These are phyloP conservation scores for Aspergillus olivimuriae DNA, from an alignment of 495 filamentous ascomycete species.

Conservation along the genomic window DNA sequence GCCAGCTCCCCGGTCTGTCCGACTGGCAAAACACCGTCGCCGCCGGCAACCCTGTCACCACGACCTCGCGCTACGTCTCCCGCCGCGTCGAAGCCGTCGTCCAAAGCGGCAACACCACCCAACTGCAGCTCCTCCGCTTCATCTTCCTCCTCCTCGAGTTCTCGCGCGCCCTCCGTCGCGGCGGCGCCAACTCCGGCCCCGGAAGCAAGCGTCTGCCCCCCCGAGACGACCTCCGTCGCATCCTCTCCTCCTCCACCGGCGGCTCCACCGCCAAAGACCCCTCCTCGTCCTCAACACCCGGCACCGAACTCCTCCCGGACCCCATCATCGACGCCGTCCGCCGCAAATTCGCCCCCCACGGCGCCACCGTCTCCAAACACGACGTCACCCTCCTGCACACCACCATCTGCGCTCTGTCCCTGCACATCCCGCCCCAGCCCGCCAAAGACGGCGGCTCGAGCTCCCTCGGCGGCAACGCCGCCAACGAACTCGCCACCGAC, in stretches of 20 bases:
- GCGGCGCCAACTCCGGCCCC: constrained; percentile 20
- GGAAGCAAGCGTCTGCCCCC: constrained; percentile 36
- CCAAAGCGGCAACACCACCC: constrained; percentile 46
- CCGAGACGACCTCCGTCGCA: constrained; percentile 33
- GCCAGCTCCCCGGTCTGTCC: constrained; percentile 53
- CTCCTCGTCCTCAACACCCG: constrained; percentile 1
- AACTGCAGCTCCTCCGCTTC: constrained; percentile 54
- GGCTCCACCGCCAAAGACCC: constrained; percentile 5
- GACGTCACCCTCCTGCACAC: constrained; percentile 60
- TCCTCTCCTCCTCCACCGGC: constrained; percentile 33
- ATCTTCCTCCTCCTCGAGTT: constrained; percentile 61
- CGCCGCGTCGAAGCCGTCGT: constrained; percentile 52
- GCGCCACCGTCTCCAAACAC: constrained; percentile 51
- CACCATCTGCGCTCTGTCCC: constrained; percentile 59
- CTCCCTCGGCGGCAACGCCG: constrained; percentile 44
- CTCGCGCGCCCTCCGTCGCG: constrained; percentile 37
- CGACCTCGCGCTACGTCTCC: constrained; percentile 62
- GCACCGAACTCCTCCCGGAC: constrained; percentile 39
- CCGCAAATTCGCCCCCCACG: constrained; percentile 59
- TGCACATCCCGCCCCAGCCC: constrained; percentile 42
- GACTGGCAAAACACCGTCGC: constrained; percentile 69
- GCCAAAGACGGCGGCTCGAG: constrained; percentile 37
- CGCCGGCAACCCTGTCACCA: constrained; percentile 45
- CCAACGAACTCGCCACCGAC: constrained; percentile 76
- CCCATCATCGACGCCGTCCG: constrained; percentile 61